phyloP scores from a whole-genome alignment of 495 filamentous ascomycete genomes.

The Collariella sp. region DNA sequence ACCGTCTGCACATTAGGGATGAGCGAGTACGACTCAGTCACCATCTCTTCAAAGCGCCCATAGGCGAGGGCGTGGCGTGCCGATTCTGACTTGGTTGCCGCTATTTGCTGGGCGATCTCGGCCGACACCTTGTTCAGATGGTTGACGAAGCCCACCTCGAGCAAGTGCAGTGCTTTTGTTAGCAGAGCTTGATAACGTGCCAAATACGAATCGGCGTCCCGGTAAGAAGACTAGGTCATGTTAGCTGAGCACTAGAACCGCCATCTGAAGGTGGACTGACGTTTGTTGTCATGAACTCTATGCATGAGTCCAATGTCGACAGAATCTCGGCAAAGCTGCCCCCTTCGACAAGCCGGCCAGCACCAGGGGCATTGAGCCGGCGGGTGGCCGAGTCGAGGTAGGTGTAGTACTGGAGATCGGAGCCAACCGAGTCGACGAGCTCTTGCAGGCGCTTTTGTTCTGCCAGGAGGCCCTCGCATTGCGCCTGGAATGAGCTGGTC shows the following conservation, averaged over 20 bases:
- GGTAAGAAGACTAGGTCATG: slow-evolving; percentile 57
- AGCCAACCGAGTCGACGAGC: slow-evolving; percentile 71
- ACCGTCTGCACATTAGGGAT: slow-evolving; percentile 40
- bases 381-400: slow-evolving; percentile 87
- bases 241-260: slow-evolving; percentile 10
- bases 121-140: slow-evolving; percentile 38
- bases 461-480: slow-evolving; percentile 75
- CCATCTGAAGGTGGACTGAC: slow-evolving; percentile 38
- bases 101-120: slow-evolving; percentile 39
- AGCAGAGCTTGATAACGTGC: slow-evolving; percentile 82
- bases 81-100: slow-evolving; percentile 40
- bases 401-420: slow-evolving; percentile 82
- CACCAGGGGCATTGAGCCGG: slow-evolving; percentile 83
- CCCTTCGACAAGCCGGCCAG: slow-evolving; percentile 69
- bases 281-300: slow-evolving; percentile 81
- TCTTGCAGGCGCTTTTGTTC: slow-evolving; percentile 68
- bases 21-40: slow-evolving; percentile 38
- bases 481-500: slow-evolving; percentile 81
- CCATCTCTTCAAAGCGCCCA: slow-evolving; percentile 41
- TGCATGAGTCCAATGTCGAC: slow-evolving; percentile 71
- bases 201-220: slow-evolving; percentile 78
- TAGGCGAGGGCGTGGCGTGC: slow-evolving; percentile 45
- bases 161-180: slow-evolving; percentile 46
- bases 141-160: slow-evolving; percentile 42
- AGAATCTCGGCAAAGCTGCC: slow-evolving; percentile 81